Evolutionary conservation across 306 rosid species (phyloP), one percentile per base, ranked within the genome.

Genomic region (Astragalus membranaceus): DNA sequence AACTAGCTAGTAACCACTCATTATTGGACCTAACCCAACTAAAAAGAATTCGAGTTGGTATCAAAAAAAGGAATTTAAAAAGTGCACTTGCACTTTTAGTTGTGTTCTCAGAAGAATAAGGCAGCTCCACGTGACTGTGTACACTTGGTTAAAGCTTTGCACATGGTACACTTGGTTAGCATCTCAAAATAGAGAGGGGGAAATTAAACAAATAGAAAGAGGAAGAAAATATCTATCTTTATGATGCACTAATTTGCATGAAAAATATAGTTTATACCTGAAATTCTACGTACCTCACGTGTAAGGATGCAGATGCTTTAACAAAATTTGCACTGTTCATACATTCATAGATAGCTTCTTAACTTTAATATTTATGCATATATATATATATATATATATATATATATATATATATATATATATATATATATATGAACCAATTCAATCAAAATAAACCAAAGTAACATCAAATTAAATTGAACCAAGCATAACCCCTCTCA

Each of bases 111-210:
- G 13, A 44, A 72, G 64, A 75, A 57, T 70, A 72, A 53, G 69
- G 64, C 58, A 72, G 15, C 85, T 46, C 44, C 85, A 76, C 73
- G 76, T 81, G 81, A 76, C 57, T 57, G 6, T 65, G 29, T n/a
- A n/a, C n/a, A n/a, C n/a, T n/a, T n/a, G n/a, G n/a, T n/a, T n/a
- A n/a, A n/a, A n/a, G n/a, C n/a, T n/a, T 36, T 46, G 51, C 66
- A 26, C 48, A 57, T 33, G 6, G 29, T n/a, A n/a, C n/a, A n/a
- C n/a, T n/a, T n/a, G n/a, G n/a, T n/a, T n/a, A n/a, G n/a, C n/a
- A n/a, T n/a, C n/a, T n/a, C 39, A 1, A 30, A 13, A 44, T 17
- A 30, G 2, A 9, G 29, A 5, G 26, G 36, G 44, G 35, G 8
- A 29, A 71, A 37, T 61, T 29, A 61, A 52, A 23, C 36, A 41